phyloP scores from a whole-genome alignment of 2,329 filamentous ascomycete species.

The Fusarium sp. region DNA sequence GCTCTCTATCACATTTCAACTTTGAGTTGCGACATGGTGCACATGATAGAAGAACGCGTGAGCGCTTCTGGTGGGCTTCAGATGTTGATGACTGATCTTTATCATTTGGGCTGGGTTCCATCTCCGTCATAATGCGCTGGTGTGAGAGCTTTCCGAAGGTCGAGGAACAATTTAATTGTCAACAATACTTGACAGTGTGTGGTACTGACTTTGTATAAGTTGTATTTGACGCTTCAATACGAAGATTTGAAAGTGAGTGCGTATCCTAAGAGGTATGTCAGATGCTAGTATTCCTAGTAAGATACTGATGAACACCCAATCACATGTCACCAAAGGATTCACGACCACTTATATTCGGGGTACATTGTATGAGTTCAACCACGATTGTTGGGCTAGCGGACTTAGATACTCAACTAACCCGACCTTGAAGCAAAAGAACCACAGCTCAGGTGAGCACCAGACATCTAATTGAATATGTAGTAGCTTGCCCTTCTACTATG shows the following conservation, averaged over 20 bases:
- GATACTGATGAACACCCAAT: not conserved
- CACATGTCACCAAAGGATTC: not conserved
- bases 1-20: slow-evolving; percentile 63
- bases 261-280: not conserved
- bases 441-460: not conserved
- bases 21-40: slow-evolving; percentile 62
- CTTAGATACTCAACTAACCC: too few relatives aligned
- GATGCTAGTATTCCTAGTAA: not conserved
- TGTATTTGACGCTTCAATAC: not conserved
- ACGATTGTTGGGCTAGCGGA: not conserved
- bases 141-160: not conserved
- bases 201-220: not conserved
- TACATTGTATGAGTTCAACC: too few relatives aligned
- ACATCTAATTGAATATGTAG: not conserved
- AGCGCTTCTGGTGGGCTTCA: slow-evolving; percentile 51
- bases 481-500: not conserved
- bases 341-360: not conserved
- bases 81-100: slow-evolving; percentile 28
- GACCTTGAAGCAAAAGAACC: not conserved
- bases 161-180: too few relatives aligned
- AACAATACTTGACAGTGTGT: not conserved
- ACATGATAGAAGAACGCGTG: slow-evolving; percentile 61
- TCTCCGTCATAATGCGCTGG: slow-evolving; percentile 5
- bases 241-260: not conserved
- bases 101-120: slow-evolving; percentile 36